A percentile compares a stretch with the other conserved stretches of the same genome.
Conservation (phyloP, 805 yeast genomes). For the Vanderwaltozyma polyspora region DNA sequence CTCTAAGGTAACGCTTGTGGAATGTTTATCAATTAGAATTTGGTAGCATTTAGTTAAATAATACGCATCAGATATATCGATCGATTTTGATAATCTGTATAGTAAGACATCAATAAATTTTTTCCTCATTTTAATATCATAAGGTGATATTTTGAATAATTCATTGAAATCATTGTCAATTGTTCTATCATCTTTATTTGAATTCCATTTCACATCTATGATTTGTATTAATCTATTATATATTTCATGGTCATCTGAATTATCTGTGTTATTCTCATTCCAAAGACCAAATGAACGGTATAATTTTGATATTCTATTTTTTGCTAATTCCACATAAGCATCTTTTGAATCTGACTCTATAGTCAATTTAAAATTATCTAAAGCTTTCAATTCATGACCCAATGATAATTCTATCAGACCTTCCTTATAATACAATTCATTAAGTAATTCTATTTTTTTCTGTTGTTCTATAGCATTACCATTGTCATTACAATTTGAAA, state of each 20-base stretch:
- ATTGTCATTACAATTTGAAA: neutral
- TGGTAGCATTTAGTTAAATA: conserved; percentile 15
- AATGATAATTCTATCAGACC: conserved; percentile 51
- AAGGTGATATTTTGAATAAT: conserved; percentile 34
- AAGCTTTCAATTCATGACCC: conserved; percentile 44
- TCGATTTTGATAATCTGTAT: conserved; percentile 16
- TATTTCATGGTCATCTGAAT: conserved; percentile 10
- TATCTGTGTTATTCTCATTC: conserved; percentile 24
- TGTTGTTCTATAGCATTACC: neutral
- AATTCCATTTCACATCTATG: conserved; percentile 1
- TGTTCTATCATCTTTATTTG: conserved; percentile 12
- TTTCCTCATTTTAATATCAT: conserved; percentile 27
- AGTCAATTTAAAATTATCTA: conserved; percentile 35
- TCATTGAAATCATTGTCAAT: conserved; percentile 24
- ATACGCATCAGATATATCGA: conserved; percentile 19
- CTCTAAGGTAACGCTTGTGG: conserved; percentile 16
- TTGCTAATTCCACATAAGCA: conserved; percentile 35
- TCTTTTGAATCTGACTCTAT: conserved; percentile 21
- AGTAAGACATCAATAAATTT: conserved; percentile 12
- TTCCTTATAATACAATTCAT: conserved; percentile 41
- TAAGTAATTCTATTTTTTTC: conserved; percentile 1
- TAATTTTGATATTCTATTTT: conserved; percentile 36
- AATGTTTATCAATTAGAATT: conserved; percentile 19
- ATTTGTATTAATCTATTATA: conserved; percentile 4
- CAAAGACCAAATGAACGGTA: conserved; percentile 43